Evolutionary conservation across 495 filamentous ascomycete species (phyloP).

Genomic region (Chaetomidium leptoderma): DNA sequence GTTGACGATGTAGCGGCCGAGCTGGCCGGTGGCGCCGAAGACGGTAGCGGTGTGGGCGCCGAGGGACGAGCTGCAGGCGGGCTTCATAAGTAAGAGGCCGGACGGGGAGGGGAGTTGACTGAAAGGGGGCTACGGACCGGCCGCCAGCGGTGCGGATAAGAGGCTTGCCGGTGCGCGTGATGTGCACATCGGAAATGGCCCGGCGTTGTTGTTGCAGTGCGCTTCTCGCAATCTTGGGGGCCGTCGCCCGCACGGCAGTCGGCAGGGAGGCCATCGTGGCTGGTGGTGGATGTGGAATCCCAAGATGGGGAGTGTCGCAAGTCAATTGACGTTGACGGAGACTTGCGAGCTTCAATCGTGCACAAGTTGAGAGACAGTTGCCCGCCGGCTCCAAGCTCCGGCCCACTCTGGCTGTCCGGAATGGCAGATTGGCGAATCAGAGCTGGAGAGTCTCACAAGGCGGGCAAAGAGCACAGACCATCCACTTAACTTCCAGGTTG

Average conservation of each 20-base stretch:
- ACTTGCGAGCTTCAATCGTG: conserved; percentile 23
- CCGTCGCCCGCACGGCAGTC: conserved; percentile 44
- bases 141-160: conserved; percentile 78
- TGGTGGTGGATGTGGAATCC: conserved; percentile 22
- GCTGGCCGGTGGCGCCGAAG: conserved; percentile 93
- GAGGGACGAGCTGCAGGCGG: conserved; percentile 30
- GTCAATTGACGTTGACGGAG: conserved; percentile 34
- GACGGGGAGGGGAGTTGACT: no score
- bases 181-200: conserved; percentile 70
- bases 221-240: conserved; percentile 28
- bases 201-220: conserved; percentile 40
- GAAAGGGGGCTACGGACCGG: conserved; percentile 58
- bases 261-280: conserved; percentile 48
- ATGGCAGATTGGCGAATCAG: conserved; percentile 13
- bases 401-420: conserved; percentile 14
- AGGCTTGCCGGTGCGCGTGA: conserved; percentile 83
- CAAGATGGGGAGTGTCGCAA: conserved; percentile 33
- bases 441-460: conserved; percentile 1
- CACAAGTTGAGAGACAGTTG: conserved; percentile 3
- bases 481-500: not conserved
- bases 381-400: conserved; percentile 23
- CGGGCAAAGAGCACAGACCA: conserved; percentile 13
- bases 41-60: conserved; percentile 92
- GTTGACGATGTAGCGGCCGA: conserved; percentile 97
- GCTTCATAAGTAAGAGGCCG: conserved; percentile 38